Conservation (phyloP, 2,329 filamentous ascomycete genomes). For the Stenocarpella maydis region DNA sequence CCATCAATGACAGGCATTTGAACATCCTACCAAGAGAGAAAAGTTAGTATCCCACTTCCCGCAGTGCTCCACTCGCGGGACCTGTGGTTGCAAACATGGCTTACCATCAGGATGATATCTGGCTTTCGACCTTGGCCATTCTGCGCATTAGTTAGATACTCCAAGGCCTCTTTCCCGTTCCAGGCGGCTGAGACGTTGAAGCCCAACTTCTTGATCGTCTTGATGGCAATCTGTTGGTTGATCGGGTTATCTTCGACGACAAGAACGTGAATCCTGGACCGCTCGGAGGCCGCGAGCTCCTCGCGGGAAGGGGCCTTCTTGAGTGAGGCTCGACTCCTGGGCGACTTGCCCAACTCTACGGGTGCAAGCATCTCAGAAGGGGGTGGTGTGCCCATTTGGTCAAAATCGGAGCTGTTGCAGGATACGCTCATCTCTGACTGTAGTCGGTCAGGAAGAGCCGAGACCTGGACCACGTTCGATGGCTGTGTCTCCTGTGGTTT, state of each 20-base stretch:
- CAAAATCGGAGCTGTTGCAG: constrained; percentile 72
- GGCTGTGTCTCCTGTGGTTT: constrained; percentile 64
- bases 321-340: constrained; percentile 47
- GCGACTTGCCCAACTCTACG: constrained; percentile 40
- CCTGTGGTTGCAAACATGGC: neutral
- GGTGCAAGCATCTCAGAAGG: constrained; percentile 40
- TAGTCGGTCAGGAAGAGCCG: constrained; percentile 71
- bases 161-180: constrained; percentile 81
- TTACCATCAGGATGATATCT: constrained; percentile 75
- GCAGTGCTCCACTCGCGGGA: neutral
- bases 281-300: constrained; percentile 63
- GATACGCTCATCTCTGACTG: constrained; percentile 71
- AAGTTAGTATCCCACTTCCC: neutral
- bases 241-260: constrained; percentile 80
- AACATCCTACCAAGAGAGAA: neutral
- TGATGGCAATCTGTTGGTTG: constrained; percentile 61
- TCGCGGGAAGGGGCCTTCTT: constrained; percentile 47
- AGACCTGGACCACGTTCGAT: constrained; percentile 66
- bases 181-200: constrained; percentile 76
- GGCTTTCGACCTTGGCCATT: constrained; percentile 63
- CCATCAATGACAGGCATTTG: constrained; percentile 43
- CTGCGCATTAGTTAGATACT: constrained; percentile 70
- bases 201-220: constrained; percentile 76
- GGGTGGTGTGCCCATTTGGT: constrained; percentile 55
- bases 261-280: constrained; percentile 72